Conservation (phyloP, 2,329 filamentous ascomycete species). For the Pestalotiopsis fici region DNA sequence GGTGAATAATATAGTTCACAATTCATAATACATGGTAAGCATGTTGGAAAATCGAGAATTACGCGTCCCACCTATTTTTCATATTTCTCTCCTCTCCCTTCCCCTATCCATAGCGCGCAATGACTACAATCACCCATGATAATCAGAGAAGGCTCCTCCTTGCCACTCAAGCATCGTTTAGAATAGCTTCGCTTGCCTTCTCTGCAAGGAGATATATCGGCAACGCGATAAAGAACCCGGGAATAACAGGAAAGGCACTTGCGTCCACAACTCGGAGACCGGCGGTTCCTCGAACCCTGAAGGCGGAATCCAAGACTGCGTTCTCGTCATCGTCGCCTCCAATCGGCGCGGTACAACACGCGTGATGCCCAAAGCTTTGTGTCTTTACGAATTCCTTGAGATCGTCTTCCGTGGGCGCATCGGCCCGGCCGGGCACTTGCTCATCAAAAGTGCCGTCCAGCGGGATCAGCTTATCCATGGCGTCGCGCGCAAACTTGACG, state of each 20-base stretch:
- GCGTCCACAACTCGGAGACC: slow-evolving; percentile 12
- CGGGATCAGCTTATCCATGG: slow-evolving; percentile 16
- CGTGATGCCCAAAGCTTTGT: slow-evolving; percentile 12
- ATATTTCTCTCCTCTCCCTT: too few species aligned
- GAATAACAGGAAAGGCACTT: slow-evolving; percentile 10
- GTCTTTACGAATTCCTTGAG: slow-evolving; percentile 6
- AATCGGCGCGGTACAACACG: slow-evolving; percentile 10
- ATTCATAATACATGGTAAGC: too few species aligned
- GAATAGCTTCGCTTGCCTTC: slow-evolving; percentile 10
- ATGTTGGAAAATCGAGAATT: too few species aligned
- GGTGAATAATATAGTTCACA: too few species aligned
- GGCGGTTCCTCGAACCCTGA: slow-evolving; percentile 4
- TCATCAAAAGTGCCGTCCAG: slow-evolving; percentile 20
- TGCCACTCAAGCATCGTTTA: neutral
- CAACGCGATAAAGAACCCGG: slow-evolving; percentile 10
- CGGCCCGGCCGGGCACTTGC: slow-evolving; percentile 11
- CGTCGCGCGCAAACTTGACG: slow-evolving; percentile 6
- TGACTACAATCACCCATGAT: too few species aligned
- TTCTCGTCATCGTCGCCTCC: slow-evolving; percentile 7
- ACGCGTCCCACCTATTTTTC: too few species aligned
- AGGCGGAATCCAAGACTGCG: slow-evolving; percentile 8
- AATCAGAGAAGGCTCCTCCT: too few species aligned
- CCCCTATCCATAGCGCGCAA: too few species aligned
- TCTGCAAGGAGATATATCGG: slow-evolving; percentile 11
- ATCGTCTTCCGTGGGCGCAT: slow-evolving; percentile 3